A percentile compares a stretch with the other conserved stretches of the same genome.
Evolutionary conservation across 257 asterid species (phyloP).

Genomic region (Linderniella brevidens): DNA sequence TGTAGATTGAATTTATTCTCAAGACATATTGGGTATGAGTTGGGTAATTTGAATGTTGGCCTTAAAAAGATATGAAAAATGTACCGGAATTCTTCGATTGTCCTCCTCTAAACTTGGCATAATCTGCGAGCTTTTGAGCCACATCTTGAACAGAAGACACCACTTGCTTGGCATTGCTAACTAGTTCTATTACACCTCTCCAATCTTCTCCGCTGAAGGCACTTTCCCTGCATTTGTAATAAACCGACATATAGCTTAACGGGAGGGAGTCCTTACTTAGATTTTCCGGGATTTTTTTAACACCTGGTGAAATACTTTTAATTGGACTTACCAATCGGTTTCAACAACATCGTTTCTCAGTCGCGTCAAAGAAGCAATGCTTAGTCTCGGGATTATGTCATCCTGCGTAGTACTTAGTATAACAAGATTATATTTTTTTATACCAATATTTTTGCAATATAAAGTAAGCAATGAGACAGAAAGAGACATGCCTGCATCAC

Average conservation of each 20-base stretch:
- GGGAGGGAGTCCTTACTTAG: too few species aligned
- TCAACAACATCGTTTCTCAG: conserved; percentile 85
- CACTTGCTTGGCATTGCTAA: conserved; percentile 77
- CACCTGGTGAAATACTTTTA: too few species aligned
- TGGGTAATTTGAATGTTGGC: not conserved
- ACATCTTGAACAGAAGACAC: conserved; percentile 79
- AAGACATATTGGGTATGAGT: not conserved
- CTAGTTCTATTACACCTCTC: conserved; percentile 68
- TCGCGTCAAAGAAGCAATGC: conserved; percentile 50
- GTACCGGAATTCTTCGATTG: conserved; percentile 35
- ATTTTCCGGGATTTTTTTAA: too few species aligned
- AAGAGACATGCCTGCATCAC: conserved; percentile 62
- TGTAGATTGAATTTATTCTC: not conserved
- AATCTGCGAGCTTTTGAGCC: conserved; percentile 66
- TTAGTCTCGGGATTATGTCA: conserved; percentile 78
- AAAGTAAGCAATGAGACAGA: not conserved
- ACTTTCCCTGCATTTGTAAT: conserved; percentile 47
- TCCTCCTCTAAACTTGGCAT: conserved; percentile 58
- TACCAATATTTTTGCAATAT: not conserved
- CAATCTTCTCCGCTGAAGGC: conserved; percentile 68
- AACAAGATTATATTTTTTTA: not conserved
- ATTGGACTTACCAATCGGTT: conserved; percentile 75
- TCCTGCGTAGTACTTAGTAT: conserved; percentile 50
- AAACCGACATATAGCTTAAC: conserved; percentile 1
- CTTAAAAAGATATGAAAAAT: conserved; percentile 2